Base-by-base conservation (phyloP, 2,329 filamentous ascomycete genomes). In the Metarhizium guizhouense region DNA sequence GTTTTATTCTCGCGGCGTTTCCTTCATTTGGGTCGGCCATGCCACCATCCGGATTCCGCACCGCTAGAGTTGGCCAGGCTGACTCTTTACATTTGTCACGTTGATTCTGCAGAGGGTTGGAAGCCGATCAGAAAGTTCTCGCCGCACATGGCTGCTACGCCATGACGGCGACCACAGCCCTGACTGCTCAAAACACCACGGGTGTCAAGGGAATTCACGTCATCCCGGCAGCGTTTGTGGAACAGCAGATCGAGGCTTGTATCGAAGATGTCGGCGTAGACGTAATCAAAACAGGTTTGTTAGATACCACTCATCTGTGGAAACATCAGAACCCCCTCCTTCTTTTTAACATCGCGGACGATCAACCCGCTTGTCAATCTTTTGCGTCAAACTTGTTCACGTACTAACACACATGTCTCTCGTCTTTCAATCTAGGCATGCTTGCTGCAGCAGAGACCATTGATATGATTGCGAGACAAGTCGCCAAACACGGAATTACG, bases 51-150 rank as follows among this genome's bases (percentile, higher is more conserved):
- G 32, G 32, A 34, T 25, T 25, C 25, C 25, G 25, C 25, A 25
- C 25, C 25, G 25, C 25, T 25, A 25, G 3, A 25, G 4, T 25
- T 4, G 2, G 16, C 42, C 42, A 45, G 11, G 42, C 42, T 45
- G 18, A 45, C 42, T 45, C 10, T 48, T 7, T 4, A 8, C 45
- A 13, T 47, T 30, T 8, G 36, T 25, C 18, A 36, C 45, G 60
- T 53, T 51, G 25, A 14, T 34, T 32, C 18, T 30, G 40, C 65
- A 96, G 92, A 55, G 94, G 93, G 53, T 83, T 99, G 38, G 93
- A 99, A 71, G 94, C 93, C 43, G 93, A 97, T 69, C 92, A 97
- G 68, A 95, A 96, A 70, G 91, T 95, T 58, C 87, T 96, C 58
- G 88, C 91, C 48, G 90, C 89, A 18, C 91, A 97, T 80, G 86